Evolutionary conservation across 371 early-diverging fungal species (phyloP), one percentile per base, ranked within the genome.

Genomic region (Mortierella polycephala): DNA sequence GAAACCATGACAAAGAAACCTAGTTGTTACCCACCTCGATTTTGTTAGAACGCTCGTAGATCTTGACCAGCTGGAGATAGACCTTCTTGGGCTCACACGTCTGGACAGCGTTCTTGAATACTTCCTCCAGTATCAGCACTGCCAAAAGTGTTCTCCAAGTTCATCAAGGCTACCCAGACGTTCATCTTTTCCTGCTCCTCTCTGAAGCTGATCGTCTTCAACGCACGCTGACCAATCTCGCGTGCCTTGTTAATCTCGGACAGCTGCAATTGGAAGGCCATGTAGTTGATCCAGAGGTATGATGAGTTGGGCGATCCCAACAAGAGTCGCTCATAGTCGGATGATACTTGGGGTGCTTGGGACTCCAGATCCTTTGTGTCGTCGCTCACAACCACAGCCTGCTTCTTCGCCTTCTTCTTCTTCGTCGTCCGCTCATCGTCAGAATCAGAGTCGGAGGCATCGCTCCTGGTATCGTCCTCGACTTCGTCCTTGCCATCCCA

Each of bases 251-350:
- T 92, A 49, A 98, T 89, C 77, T 97, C 96, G 2, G 94, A 92
- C 65, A 96, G 83, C 64, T 96, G 91, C 7, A 97, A 85, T 67
- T 95, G 95, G 86, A 94, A 95, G 6, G 98, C 96, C 98, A 99
- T 99, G 80, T 95, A 99, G 83, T 97, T 95, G 75, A 99, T 94
- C 99, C 99, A 99, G 61, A 98, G 69, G 86, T 90, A 95, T 14
- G 98, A 98, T 42, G 94, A 93, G 86, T 96, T 95, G 74, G 99
- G 99, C 37, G 96, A 95, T 10, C 95, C 95, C 42, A 99, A 85
- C 49, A 99, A 67, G 45, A 96, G 81, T 56, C 96, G 91, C 74
- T 99, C 98, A 75, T 91, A 98, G 75, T 98, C 93, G 20, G 83
- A 82, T 9, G 86, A 84, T 1, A 84, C 84, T 72, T 90, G 88